Evolutionary conservation across 768 basidiomycete species (phyloP).

Genomic region (Tricholoma sp.): DNA sequence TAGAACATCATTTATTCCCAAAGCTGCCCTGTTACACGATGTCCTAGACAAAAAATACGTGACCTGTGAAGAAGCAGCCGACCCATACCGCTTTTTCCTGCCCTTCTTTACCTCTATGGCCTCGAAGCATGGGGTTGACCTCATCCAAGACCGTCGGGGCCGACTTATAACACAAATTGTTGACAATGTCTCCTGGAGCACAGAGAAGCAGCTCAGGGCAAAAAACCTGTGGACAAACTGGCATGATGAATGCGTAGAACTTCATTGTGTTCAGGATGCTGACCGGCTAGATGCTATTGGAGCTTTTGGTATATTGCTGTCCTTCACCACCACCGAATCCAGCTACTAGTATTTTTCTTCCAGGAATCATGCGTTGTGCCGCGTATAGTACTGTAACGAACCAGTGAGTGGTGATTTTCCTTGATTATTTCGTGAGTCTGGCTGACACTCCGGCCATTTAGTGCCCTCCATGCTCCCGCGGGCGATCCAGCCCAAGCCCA

Average conservation of each 20-base stretch:
- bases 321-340: not conserved
- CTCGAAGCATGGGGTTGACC: constrained; percentile 41
- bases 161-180: constrained; percentile 53
- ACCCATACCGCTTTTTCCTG: constrained; percentile 62
- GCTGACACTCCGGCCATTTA: constrained; percentile 16
- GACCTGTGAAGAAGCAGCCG: constrained; percentile 45
- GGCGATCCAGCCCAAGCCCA: constrained; percentile 37
- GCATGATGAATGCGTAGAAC: constrained; percentile 67
- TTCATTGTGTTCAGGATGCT: constrained; percentile 80
- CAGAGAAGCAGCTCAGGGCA: constrained; percentile 64
- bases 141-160: constrained; percentile 58
- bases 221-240: constrained; percentile 53
- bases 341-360: not conserved
- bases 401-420: constrained; percentile 25
- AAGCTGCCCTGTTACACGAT: constrained; percentile 85
- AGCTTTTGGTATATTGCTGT: constrained; percentile 52
- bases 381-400: constrained; percentile 57
- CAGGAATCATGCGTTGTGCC: constrained; percentile 64
- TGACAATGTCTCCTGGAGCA: constrained; percentile 82
- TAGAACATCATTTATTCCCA: not conserved
- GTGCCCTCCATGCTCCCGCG: constrained; percentile 42
- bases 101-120: constrained; percentile 55
- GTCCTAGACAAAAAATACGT: constrained; percentile 85
- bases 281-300: constrained; percentile 79
- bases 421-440: not conserved